Conservation (phyloP, 352 stramenopile genomes). For the Globisporangium canariense region DNA sequence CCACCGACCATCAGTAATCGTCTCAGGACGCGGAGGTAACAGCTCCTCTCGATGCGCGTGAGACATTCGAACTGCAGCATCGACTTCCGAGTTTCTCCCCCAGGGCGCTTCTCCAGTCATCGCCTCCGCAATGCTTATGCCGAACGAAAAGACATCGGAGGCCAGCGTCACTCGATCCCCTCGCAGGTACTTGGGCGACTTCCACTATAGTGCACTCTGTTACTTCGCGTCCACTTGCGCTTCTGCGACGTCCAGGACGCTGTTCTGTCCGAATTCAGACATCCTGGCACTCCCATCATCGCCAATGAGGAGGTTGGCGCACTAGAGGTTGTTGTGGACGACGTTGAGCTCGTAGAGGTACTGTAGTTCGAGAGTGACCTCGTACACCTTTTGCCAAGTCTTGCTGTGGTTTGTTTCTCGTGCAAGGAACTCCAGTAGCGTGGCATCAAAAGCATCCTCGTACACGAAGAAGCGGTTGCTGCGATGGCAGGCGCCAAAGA, state of each 20-base stretch:
- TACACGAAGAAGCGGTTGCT: constrained; percentile 9
- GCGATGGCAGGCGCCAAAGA: neutral
- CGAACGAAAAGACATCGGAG: constrained; percentile 14
- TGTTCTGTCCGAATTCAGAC: constrained; percentile 21
- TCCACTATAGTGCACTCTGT: neutral
- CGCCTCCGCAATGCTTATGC: constrained; percentile 18
- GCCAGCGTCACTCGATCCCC: neutral
- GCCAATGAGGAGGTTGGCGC: constrained; percentile 23
- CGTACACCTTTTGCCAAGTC: constrained; percentile 20
- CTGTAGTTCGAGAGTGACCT: constrained; percentile 19
- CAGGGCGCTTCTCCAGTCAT: constrained; percentile 9
- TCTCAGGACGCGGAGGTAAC: neutral
- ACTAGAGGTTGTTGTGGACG: constrained; percentile 22
- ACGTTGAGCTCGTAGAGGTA: constrained; percentile 22
- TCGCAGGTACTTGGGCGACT: neutral
- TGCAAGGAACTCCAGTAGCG: constrained; percentile 33
- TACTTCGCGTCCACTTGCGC: neutral
- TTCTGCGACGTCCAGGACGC: neutral
- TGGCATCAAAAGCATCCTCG: neutral
- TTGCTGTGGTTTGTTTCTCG: constrained; percentile 70
- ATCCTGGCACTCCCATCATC: constrained; percentile 21
- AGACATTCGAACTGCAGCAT: neutral
- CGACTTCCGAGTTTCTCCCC: neutral
- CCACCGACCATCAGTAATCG: neutral
- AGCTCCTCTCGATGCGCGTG: neutral